These are phyloP conservation scores for Penicillium maclennaniae DNA, from an alignment of 495 filamentous ascomycete species.

Conservation along the genomic window DNA sequence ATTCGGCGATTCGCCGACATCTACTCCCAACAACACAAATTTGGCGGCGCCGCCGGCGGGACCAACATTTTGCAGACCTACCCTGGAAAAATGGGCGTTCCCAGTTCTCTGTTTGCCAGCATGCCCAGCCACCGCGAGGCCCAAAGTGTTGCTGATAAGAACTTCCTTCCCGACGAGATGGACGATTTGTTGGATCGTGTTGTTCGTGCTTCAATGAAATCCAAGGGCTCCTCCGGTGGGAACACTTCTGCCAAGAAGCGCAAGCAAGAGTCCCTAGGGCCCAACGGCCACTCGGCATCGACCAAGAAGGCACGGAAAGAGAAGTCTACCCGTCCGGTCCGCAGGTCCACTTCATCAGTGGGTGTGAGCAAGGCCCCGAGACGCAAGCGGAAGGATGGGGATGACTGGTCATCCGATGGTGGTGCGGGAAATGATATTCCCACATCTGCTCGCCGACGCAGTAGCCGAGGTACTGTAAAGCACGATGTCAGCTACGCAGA, in stretches of 20 bases:
- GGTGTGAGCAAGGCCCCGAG: conserved; percentile 40
- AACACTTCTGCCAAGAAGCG: conserved; percentile 40
- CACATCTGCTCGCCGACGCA: conserved; percentile 36
- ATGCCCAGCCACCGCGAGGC: conserved; percentile 74
- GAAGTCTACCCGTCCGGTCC: conserved; percentile 27
- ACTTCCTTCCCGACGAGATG: conserved; percentile 75
- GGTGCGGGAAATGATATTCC: conserved; percentile 20
- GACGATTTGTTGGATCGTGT: conserved; percentile 72
- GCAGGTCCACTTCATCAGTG: conserved; percentile 37
- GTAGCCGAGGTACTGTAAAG: conserved; percentile 33
- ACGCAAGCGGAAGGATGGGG: conserved; percentile 41
- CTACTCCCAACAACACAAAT: conserved; percentile 47
- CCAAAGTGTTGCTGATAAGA: conserved; percentile 77
- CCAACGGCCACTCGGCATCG: conserved; percentile 28
- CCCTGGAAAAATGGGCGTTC: conserved; percentile 75
- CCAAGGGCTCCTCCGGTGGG: conserved; percentile 27
- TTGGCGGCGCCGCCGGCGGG: conserved; percentile 54
- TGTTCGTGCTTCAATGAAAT: conserved; percentile 45
- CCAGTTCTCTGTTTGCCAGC: conserved; percentile 68
- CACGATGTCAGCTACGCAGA: conserved; percentile 51
- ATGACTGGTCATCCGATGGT: conserved; percentile 43
- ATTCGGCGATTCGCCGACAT: conserved; percentile 74
- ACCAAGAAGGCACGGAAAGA: conserved; percentile 47
- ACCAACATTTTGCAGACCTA: conserved; percentile 75
- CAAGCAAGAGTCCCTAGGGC: conserved; percentile 40